Conservation (phyloP, 331 rosid species). For the Spiraea crenata region DNA sequence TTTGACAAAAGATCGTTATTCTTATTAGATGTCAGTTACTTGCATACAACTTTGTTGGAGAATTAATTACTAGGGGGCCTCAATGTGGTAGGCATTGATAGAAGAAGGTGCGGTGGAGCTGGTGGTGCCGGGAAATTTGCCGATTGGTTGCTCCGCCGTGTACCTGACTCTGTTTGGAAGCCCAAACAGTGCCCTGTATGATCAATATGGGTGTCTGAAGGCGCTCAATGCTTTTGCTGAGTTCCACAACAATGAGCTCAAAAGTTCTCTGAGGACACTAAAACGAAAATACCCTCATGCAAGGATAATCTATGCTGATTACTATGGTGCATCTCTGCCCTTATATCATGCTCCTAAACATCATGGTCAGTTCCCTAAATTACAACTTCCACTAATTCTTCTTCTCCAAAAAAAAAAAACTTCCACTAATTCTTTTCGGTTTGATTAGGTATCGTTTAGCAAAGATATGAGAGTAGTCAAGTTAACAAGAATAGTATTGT, state of each 20-base stretch:
- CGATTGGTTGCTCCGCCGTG: conserved; percentile 59
- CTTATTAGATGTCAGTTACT: too few relatives aligned
- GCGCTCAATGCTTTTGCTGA: conserved; percentile 44
- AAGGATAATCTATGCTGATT: conserved; percentile 60
- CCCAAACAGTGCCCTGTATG: conserved; percentile 41
- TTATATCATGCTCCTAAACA: conserved; percentile 15
- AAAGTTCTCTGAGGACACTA: conserved; percentile 32
- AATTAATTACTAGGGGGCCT: too few relatives aligned
- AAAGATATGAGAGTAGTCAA: too few relatives aligned
- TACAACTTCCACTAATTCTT: too few relatives aligned
- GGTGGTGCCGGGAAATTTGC: conserved; percentile 73
- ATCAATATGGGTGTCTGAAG: conserved; percentile 59
- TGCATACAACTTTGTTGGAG: too few relatives aligned
- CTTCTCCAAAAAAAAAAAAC: too few relatives aligned
- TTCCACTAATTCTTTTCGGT: too few relatives aligned
- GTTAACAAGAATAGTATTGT: too few relatives aligned
- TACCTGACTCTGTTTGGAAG: conserved; percentile 48
- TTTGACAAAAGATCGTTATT: too few relatives aligned
- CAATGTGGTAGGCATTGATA: conserved; percentile 41
- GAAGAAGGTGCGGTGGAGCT: conserved; percentile 65
- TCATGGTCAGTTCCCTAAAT: conserved; percentile 34
- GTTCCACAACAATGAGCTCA: conserved; percentile 53
- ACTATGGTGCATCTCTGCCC: conserved; percentile 47
- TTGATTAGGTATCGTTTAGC: too few relatives aligned
- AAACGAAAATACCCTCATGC: conserved; percentile 44